Conservation (phyloP, 2,329 filamentous ascomycete genomes). For the Colletotrichum scovillei region DNA sequence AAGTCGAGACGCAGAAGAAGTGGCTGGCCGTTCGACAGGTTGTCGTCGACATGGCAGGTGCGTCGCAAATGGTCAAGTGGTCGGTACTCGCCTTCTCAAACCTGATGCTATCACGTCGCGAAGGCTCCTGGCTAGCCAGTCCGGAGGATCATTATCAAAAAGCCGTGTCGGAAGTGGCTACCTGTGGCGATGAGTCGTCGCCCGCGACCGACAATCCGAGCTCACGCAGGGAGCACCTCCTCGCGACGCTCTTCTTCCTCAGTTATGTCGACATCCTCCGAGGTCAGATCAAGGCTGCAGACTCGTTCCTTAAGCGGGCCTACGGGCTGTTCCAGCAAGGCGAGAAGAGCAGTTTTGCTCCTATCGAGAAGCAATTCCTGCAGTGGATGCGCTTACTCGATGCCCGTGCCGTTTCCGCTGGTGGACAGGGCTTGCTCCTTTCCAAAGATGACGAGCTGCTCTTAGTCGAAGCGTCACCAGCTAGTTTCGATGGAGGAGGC, state of each 20-base stretch:
- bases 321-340: slow-evolving; percentile 58
- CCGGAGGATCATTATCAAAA: slow-evolving; percentile 51
- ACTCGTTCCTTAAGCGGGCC: slow-evolving; percentile 61
- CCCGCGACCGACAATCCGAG: slow-evolving; percentile 40
- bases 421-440: slow-evolving; percentile 65
- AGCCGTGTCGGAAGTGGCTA: slow-evolving; percentile 47
- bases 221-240: slow-evolving; percentile 52
- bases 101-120: slow-evolving; percentile 52
- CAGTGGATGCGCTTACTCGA: slow-evolving; percentile 67
- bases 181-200: neutral
- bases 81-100: slow-evolving; percentile 65
- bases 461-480: slow-evolving; percentile 56
- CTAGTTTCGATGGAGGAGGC: slow-evolving; percentile 48
- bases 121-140: slow-evolving; percentile 44
- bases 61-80: slow-evolving; percentile 58
- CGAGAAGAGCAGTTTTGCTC: slow-evolving; percentile 48
- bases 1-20: slow-evolving; percentile 63
- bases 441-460: slow-evolving; percentile 58
- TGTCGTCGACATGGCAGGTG: slow-evolving; percentile 57
- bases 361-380: slow-evolving; percentile 59
- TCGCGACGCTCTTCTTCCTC: slow-evolving; percentile 64
- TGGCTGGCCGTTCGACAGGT: slow-evolving; percentile 62
- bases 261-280: slow-evolving; percentile 64
- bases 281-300: slow-evolving; percentile 55
- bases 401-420: slow-evolving; percentile 65